A percentile compares a stretch with the other conserved stretches of the same genome.
Evolutionary conservation across 768 basidiomycete genomes (phyloP).

Genomic region (Suillus placidus): DNA sequence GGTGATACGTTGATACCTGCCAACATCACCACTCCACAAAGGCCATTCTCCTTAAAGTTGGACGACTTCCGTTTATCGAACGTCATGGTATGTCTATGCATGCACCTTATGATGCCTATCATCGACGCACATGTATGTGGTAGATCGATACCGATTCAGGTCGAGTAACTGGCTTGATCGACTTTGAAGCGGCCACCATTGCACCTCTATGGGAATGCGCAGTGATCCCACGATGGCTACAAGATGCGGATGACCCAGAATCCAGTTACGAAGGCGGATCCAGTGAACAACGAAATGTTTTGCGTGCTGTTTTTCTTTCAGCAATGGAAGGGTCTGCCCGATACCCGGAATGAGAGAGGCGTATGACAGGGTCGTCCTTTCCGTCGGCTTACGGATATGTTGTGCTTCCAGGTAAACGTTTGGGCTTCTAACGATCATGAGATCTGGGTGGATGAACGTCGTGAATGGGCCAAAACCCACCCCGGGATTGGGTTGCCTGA

Average conservation of each 20-base stretch:
- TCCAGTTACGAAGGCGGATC: background rate
- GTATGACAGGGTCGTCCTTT: background rate
- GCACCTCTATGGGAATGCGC: conserved; percentile 30
- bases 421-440: conserved; percentile 1
- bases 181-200: conserved; percentile 25
- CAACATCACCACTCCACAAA: background rate
- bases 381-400: conserved; percentile 3
- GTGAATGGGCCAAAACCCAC: conserved; percentile 3
- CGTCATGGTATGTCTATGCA: background rate
- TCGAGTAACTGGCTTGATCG: conserved; percentile 15
- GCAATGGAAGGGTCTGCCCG: background rate
- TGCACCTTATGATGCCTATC: background rate
- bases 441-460: conserved; percentile 6
- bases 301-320: background rate
- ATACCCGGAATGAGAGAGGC: conserved; percentile 8
- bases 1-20: background rate
- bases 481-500: conserved; percentile 2
- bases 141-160: conserved; percentile 5
- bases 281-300: background rate
- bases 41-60: background rate
- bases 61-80: conserved; percentile 11
- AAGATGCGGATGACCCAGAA: conserved; percentile 18
- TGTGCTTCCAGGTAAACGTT: background rate
- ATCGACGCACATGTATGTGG: background rate
- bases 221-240: conserved; percentile 26